These are phyloP conservation scores for Diacronema lutheri DNA, from an alignment of 78 protist genomes.

Conservation along the genomic window DNA sequence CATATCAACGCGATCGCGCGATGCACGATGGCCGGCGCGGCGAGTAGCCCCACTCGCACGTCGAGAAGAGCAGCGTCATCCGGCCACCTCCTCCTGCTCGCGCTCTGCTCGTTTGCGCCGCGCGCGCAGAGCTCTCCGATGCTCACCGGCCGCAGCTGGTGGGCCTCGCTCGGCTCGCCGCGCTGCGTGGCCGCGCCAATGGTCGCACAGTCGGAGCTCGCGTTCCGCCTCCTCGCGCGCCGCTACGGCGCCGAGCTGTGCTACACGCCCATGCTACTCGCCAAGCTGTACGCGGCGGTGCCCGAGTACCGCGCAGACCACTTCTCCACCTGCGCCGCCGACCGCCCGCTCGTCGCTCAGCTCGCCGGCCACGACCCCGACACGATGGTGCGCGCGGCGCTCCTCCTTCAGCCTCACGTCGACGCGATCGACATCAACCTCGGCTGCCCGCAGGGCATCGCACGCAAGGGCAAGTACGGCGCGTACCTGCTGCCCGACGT, in stretches of 20 bases:
- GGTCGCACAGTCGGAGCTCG: conserved; percentile 78
- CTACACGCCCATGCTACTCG: conserved; percentile 22
- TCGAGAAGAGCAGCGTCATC: too few relatives aligned
- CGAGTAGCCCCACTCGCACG: too few relatives aligned
- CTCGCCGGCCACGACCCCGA: conserved; percentile 28
- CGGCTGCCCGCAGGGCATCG: conserved; percentile 55
- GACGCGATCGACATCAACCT: conserved; percentile 46
- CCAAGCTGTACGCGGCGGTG: background rate
- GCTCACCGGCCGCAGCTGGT: conserved; percentile 6
- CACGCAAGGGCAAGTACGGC: conserved; percentile 47
- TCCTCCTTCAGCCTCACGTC: conserved; percentile 16
- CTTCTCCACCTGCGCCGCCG: background rate
- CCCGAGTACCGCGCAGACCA: background rate
- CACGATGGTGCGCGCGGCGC: conserved; percentile 15
- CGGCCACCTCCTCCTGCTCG: too few relatives aligned
- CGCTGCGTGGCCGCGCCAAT: conserved; percentile 62
- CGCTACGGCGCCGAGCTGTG: conserved; percentile 42
- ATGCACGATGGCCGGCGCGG: too few relatives aligned
- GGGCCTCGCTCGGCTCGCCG: conserved; percentile 9
- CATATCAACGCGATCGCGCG: too few relatives aligned
- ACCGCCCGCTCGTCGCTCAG: conserved; percentile 1
- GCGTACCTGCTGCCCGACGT: conserved; percentile 45
- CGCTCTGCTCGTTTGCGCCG: too few relatives aligned
- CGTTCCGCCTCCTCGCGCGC: conserved; percentile 66
- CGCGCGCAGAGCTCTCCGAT: too few relatives aligned